Evolutionary conservation across 495 filamentous ascomycete genomes (phyloP), one percentile per base, ranked within the genome.

Genomic region (Bacidia rubella): DNA sequence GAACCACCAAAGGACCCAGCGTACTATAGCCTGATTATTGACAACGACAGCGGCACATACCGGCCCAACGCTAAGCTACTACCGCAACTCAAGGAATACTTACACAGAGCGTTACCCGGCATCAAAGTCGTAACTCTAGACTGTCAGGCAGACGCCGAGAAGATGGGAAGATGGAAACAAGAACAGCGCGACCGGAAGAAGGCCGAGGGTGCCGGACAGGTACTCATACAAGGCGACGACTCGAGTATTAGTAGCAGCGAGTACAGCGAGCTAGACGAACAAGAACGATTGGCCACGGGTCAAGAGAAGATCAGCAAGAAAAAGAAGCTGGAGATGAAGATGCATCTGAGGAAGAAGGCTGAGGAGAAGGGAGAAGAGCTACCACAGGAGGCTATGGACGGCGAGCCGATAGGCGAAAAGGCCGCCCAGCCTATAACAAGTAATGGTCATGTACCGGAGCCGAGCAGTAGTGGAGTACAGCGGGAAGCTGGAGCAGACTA

Each of bases 31-130:
- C 76, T 97, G 2, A 74, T 92, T 48, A 95, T 97, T 58, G 90
- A 97, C 69, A 97, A 97, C 54, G 90, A 94, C 65, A 85, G 79
- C 59, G 90, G 90, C 12, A 97, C 90, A 0, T 97, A 97, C 63
- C 79, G 90, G 0, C 90, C 90, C 0, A 87, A 88, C 56, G 78
- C 81, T 23, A 73, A 80, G 5, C 69, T 83, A 3, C 75, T 97
- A 9, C 83, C 85, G 0, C 60, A 81, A 0, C 69, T 97, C 9
- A 75, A 79, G 26, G 57, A 68, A 15, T 92, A 90, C 61, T 60
- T 97, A 22, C 68, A 78, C 11, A 63, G 57, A 12, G 85, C 85
- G 53, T 78, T 97, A 26, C 82, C 81, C 0, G 90, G 87, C 1
- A 65, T 97, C 11, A 75, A 78, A 17, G 64, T 97, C 27, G 68